Percentiles rank a stretch among this genome's conserved stretches.
These are phyloP conservation scores for Cephalotrichum gorgonifer DNA, from an alignment of 2,329 filamentous ascomycete species.

Conservation along the genomic window DNA sequence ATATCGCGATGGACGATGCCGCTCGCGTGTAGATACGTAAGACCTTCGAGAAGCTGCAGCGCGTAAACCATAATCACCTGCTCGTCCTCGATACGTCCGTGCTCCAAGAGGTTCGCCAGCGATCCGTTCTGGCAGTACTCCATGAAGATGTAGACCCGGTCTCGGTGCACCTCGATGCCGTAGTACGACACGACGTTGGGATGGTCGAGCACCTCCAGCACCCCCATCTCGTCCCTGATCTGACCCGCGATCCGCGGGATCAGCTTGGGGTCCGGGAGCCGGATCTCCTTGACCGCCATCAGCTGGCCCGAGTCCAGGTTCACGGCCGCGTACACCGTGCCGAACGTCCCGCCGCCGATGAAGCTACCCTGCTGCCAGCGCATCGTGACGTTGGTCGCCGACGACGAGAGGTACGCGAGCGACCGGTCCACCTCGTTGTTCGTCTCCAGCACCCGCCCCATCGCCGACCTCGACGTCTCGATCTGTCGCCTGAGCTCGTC, in stretches of 20 bases:
- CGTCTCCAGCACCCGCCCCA: constrained; percentile 85
- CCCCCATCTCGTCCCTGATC: constrained; percentile 94
- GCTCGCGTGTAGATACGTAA: constrained; percentile 86
- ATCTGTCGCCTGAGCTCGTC: constrained; percentile 71
- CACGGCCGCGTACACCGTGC: constrained; percentile 94
- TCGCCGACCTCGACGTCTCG: constrained; percentile 73
- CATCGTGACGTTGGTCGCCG: constrained; percentile 87
- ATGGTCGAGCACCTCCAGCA: constrained; percentile 89
- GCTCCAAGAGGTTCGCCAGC: constrained; percentile 78
- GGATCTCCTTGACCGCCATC: constrained; percentile 98
- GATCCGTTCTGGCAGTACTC: constrained; percentile 97
- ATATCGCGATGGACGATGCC: constrained; percentile 94
- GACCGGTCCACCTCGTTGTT: constrained; percentile 94
- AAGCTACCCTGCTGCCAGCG: constrained; percentile 99
- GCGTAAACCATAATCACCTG: constrained; percentile 96
- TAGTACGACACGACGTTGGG: constrained; percentile 97
- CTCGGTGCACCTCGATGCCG: constrained; percentile 93
- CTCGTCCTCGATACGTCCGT: constrained; percentile 95
- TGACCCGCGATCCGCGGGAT: constrained; percentile 90
- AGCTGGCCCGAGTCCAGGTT: constrained; percentile 91
- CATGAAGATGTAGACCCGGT: constrained; percentile 99
- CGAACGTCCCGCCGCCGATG: constrained; percentile 92
- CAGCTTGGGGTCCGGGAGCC: constrained; percentile 88
- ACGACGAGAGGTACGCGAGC: constrained; percentile 85
- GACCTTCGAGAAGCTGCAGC: constrained; percentile 83